Base-by-base conservation (phyloP, 768 basidiomycete genomes). In the Naganishia onofrii region DNA sequence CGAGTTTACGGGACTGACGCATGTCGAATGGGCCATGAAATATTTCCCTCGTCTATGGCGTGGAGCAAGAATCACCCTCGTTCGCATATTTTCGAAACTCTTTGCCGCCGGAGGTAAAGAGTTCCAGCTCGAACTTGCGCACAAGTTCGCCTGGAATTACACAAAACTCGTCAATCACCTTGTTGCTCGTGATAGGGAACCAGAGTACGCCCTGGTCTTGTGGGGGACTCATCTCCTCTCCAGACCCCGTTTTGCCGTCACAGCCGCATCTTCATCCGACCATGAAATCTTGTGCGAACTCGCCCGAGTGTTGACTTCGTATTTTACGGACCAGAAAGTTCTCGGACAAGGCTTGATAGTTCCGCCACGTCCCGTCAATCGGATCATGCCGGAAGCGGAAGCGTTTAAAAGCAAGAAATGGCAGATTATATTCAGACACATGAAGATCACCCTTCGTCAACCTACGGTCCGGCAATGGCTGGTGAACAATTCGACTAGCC, bases 351-450 rank as follows among this genome's bases (percentile, higher is more conserved):
- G 21, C 46, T 19, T 89, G 89, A 79, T 86, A 86, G 53, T 65
- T 64, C 68, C 53, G 88, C 93, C 71, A 76, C 60, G 36, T 9
- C 46, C 66, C 21, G 55, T 74, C 75, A 76, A 75, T 77, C 57
- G 74, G 23, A 79, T 96, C 66, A 91, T 94, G 70, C 89, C 92
- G 48, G 94, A 96, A 57, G 87, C 88, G 46, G 87, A 88, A 69
- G 89, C 91, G 0, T 96, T 96, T 87, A 90, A 91, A 80, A 92
- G 90, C 21, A 97, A 97, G 79, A 89, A 94, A 10, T 96, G 95
- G 82, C 91, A 93, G 88, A 91, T 92, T 1, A 87, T 98, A 56
- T 95, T 97, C 48, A 71, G 72, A 17, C 82, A 84, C 72, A 72
- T 83, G 80, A 89, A 89, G 74, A 92, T 94, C 79, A 85, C 98